Evolutionary conservation across 2,329 filamentous ascomycete genomes (phyloP), one percentile per base, ranked within the genome.

Genomic region (Leptodontidium sp.): DNA sequence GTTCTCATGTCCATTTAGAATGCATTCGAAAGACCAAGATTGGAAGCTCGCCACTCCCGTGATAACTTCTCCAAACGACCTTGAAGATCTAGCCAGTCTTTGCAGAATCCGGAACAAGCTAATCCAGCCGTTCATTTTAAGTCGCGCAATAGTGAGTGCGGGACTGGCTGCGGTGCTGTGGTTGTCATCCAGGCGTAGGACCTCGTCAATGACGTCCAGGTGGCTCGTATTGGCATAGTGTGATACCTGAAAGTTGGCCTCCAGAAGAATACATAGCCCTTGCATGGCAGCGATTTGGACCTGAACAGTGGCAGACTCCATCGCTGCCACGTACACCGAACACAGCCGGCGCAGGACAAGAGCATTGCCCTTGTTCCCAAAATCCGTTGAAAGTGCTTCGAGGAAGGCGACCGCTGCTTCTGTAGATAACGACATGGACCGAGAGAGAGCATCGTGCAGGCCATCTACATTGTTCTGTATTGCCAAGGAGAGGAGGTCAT

Each of bases 1-100:
- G 7, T 29, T n/a, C 5, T 65, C 59, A n/a, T 64, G 55, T 17
- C 64, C 64, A 29, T 55, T 11, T 43, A 45, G 2, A 17, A 43
- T 61, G 11, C 65, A 58, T 40, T 52, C 45, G 1, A 29, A 6
- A 40, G 59, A 65, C 67, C 67, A 69, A 11, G 50, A 55, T 24
- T 29, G 38, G 12, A 64, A 43, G 2, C 11, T 24, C 24, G 5
- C 9, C 12, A 21, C 50, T 12, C 3, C 32, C 29, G 11, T 4
- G 12, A 43, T 14, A 6, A 26, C 43, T 21, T 47, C 12, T 12
- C n/a, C 35, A 11, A 45, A 59, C 9, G 57, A 4, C 11, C 1
- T 17, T 2, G 11, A 21, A 1, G n/a, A 14, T 12, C 15, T 43
- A 9, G 35, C 57, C 12, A 59, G 29, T 17, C 21, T 26, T 2